Base-by-base conservation (phyloP, 2,329 filamentous ascomycete species). In the Fusarium verrucosum region DNA sequence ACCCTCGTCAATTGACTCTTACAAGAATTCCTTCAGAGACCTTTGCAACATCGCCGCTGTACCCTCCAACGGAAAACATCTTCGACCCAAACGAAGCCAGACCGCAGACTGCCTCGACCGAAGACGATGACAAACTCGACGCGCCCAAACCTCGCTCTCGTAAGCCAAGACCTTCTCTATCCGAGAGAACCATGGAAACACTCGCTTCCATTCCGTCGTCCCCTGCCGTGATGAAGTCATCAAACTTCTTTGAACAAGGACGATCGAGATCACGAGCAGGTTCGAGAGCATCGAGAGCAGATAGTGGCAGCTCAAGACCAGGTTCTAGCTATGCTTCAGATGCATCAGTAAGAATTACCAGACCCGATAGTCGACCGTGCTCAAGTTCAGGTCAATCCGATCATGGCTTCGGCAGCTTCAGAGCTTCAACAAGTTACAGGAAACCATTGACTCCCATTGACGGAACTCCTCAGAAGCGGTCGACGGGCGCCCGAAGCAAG, bases 181-280 rank as follows among this genome's bases (percentile, higher is more conserved):
- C 90, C 1, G 94, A 97, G 70, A 84, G 94, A 56, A 96, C 94
- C 1, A 89, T 96, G 37, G 92, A 96, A 74, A 96, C 92, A 0
- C 80, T 97, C 7, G 85, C 92, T 4, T 86, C 88, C 42, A 80
- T 97, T 26, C 91, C 93, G 0, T 87, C 91, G 0, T 95, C 93
- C 1, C 93, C 94, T 6, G 86, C 86, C 1, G 76, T 90, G 41
- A 86, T 87, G 57, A 86, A 88, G 50, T 81, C 85, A 10, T 92
- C 92, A 0, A 87, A 86, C 52, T 93, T 96, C 75, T 95, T 91
- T 73, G 88, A 87, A 44, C 77, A 81, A 3, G 82, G 88, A n/a
- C 84, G 85, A 13, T 84, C 89, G 10, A 70, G 74, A 16, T 84
- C 83, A 3, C 77, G 82, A 11, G 85, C 89, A 6, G 69, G 75